Evolutionary conservation across 176 grass and related monocot species (phyloP).

Genomic region (Thalia dealbata): DNA sequence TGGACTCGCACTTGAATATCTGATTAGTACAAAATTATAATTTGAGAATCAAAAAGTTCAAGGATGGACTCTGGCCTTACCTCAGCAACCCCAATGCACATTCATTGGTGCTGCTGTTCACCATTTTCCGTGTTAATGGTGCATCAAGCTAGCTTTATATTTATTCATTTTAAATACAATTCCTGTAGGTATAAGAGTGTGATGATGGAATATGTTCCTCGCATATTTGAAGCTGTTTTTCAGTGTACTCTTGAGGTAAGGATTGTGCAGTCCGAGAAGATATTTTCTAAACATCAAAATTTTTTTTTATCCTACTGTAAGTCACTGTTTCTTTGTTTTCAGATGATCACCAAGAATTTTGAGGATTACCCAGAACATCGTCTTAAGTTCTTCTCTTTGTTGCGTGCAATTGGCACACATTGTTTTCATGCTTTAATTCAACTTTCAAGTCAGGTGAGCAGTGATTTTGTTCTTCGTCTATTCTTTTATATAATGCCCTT

Average conservation of each 20-base stretch:
- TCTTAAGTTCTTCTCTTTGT: conserved; percentile 95
- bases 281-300: background rate
- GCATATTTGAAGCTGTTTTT: conserved; percentile 97
- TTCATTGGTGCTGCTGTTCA: background rate
- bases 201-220: conserved; percentile 89
- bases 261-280: background rate
- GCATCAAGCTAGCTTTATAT: background rate
- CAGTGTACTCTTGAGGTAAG: conserved; percentile 93
- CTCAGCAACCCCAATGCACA: no score
- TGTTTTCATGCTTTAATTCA: conserved; percentile 98
- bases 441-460: conserved; percentile 79
- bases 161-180: background rate
- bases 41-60: no score
- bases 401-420: conserved; percentile 91
- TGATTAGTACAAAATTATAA: no score
- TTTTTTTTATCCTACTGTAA: background rate
- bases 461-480: background rate
- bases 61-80: no score
- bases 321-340: conserved; percentile 14
- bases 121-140: background rate
- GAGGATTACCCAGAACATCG: conserved; percentile 99
- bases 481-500: no score
- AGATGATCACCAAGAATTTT: conserved; percentile 99
- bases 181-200: conserved; percentile 65
- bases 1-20: no score